Base-by-base conservation (phyloP, 768 basidiomycete species). In the Amanita phalloides region DNA sequence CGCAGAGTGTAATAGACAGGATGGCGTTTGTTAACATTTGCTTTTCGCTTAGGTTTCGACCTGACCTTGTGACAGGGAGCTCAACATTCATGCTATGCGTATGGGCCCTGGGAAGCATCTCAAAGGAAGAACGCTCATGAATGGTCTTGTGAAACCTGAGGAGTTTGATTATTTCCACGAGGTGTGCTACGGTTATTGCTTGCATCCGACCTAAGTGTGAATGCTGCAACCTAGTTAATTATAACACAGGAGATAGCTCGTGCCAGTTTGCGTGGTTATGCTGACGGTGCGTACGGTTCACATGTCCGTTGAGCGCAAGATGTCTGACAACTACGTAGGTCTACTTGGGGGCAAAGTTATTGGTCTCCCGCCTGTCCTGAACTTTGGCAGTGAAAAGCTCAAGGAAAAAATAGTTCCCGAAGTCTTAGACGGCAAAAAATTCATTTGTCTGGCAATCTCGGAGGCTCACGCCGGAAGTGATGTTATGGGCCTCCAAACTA, bases 91-190 rank as follows among this genome's bases (percentile, higher is more conserved):
- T 61, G 86, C 90, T 11, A 96, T 98, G 94, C 81, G 92, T 28
- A 68, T 94, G 70, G 95, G 95, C 20, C 95, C 95, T 7, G 92
- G 91, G 20, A 91, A 92, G 64, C 93, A 97, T 60, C 77, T 98
- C 9, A 74, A 85, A 63, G 94, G 94, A 4, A 76, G 79, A 13
- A 77, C 68, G 9, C 71, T 99, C n/a, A 83, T 92, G 76, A 80
- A 77, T 49, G 94, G 90, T 1, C 62, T 84, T 6, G 84, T 96
- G 42, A 81, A 77, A 56, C 88, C 91, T 2, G 90, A 94, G 64
- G 82, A 84, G 64, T 94, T 85, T 57, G 87, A 94, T 62, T 91
- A 89, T 64, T 95, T 95, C 77, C 90, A 94, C 64, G 84, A 86
- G 67, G 79, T 79, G 54, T 36, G 62, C 37, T 50, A 45, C 48